Evolutionary conservation across 2,329 filamentous ascomycete species (phyloP), one percentile per base, ranked within the genome.

Genomic region (Colletotrichum simmondsii): DNA sequence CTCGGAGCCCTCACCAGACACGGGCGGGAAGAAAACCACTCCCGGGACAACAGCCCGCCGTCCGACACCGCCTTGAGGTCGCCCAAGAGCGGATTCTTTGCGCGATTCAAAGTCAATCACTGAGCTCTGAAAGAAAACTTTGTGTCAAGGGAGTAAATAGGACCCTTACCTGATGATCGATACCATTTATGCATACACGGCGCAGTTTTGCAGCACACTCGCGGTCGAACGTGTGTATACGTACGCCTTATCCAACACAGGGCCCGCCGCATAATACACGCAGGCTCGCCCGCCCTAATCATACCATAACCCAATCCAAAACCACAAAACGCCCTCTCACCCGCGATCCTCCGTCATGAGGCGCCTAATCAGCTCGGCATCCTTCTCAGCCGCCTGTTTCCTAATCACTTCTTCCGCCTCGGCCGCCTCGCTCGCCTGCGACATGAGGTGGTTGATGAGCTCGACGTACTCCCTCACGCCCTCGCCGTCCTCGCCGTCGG

Each of bases 391-490:
- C 19, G 87, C 78, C 74, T 89, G 84, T 72, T 84, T 82, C 74
- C 86, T 82, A 54, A 89, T 77, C 6, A 84, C 56, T 7, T 80
- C 80, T 7, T 85, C 81, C 4, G 76, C 74, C 10, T 75, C 76
- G 8, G 76, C 75, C 26, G 76, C 78, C 46, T 81, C 79, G 16
- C 77, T 77, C 56, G 81, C 80, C 67, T 78, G 78, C 65, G 81
- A 81, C 26, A 91, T 81, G 42, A 91, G 80, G 68, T 86, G 83
- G 60, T 87, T 77, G 22, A 92, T 85, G 26, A 92, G 81, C 73
- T 89, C 88, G 59, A 87, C 88, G 77, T 91, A 93, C 79, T 92
- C 91, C 65, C 87, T 83, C 35, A 93, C 83, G 5, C 85, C 90
- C 75, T 92, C 89, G 35, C 89, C 89, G 70, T 87, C 87, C 75